Percentiles rank a stretch among this genome's conserved stretches.
These are phyloP conservation scores for Quercus engelmannii DNA, from an alignment of 306 rosid genomes.

Conservation along the genomic window DNA sequence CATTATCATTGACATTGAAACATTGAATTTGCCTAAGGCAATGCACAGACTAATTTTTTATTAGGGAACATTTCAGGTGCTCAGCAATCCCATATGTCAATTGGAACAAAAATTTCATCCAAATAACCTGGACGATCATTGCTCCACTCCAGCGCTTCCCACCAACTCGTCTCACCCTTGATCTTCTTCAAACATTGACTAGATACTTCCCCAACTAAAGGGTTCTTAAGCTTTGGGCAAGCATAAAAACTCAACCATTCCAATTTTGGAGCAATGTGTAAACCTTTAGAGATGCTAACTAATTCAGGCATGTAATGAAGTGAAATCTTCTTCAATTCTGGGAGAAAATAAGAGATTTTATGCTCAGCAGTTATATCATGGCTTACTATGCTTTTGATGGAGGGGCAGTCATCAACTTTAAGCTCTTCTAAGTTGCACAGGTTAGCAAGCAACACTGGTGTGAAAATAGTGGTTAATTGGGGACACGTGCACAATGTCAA, in stretches of 20 bases:
- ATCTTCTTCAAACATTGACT: not conserved
- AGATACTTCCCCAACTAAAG: not conserved
- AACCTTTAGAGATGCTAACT: constrained; percentile 8
- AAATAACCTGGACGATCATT: not conserved
- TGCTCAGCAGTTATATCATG: not conserved
- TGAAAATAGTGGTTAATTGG: constrained; percentile 9
- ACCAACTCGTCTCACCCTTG: constrained; percentile 15
- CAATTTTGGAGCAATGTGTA: not conserved
- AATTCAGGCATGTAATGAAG: constrained; percentile 11
- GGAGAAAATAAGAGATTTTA: not conserved
- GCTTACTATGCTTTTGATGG: not conserved
- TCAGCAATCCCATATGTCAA: not conserved
- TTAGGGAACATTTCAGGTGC: not conserved
- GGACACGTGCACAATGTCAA: constrained; percentile 26
- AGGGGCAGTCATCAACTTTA: constrained; percentile 19
- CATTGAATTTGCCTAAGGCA: not conserved
- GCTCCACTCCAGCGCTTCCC: constrained; percentile 1
- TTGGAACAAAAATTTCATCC: not conserved
- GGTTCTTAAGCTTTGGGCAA: constrained; percentile 11
- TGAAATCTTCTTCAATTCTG: not conserved
- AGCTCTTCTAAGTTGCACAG: constrained; percentile 6
- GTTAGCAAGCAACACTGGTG: not conserved
- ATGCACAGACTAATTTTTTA: not conserved
- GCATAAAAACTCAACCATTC: constrained; percentile 1
- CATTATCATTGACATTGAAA: too few species aligned